These are phyloP conservation scores for Papiliotrema terrestris DNA, from an alignment of 1,284 basidiomycete genomes.

Conservation along the genomic window DNA sequence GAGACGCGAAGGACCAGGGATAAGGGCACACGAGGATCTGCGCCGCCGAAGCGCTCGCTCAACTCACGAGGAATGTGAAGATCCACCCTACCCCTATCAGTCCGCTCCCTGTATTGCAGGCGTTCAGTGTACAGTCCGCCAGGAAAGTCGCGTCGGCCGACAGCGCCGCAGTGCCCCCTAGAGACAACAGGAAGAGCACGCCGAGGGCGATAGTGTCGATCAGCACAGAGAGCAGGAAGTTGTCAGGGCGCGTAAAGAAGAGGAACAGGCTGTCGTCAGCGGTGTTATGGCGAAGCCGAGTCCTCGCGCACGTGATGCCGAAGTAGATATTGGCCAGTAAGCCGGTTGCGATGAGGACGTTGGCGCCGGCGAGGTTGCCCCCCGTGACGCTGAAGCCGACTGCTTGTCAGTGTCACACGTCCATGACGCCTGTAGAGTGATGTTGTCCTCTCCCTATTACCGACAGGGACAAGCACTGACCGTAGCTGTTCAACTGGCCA, in stretches of 20 bases:
- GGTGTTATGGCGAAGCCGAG: too few relatives aligned
- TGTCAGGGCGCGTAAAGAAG: constrained; percentile 14
- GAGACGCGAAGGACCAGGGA: too few relatives aligned
- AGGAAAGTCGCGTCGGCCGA: constrained; percentile 11
- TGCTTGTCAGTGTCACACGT: neutral
- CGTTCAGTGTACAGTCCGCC: neutral
- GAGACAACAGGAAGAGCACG: constrained; percentile 25
- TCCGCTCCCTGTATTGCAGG: constrained; percentile 22
- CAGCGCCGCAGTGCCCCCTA: constrained; percentile 13
- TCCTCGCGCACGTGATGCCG: constrained; percentile 29
- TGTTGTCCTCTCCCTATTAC: too few relatives aligned
- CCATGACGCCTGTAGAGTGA: too few relatives aligned
- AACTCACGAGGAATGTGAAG: constrained; percentile 26
- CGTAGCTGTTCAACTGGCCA: constrained; percentile 13
- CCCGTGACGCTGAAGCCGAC: constrained; percentile 13
- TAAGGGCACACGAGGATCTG: too few relatives aligned
- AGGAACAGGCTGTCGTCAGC: constrained; percentile 16
- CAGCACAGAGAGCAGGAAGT: constrained; percentile 26
- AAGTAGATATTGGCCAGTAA: constrained; percentile 29
- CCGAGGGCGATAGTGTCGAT: constrained; percentile 26
- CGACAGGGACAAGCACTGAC: constrained; percentile 16
- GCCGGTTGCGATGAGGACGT: constrained; percentile 33
- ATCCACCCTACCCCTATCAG: constrained; percentile 36
- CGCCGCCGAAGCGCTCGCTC: too few relatives aligned
- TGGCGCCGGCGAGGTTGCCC: constrained; percentile 25